These are phyloP conservation scores for Mycena rosella DNA, from an alignment of 768 basidiomycete genomes.

Conservation along the genomic window DNA sequence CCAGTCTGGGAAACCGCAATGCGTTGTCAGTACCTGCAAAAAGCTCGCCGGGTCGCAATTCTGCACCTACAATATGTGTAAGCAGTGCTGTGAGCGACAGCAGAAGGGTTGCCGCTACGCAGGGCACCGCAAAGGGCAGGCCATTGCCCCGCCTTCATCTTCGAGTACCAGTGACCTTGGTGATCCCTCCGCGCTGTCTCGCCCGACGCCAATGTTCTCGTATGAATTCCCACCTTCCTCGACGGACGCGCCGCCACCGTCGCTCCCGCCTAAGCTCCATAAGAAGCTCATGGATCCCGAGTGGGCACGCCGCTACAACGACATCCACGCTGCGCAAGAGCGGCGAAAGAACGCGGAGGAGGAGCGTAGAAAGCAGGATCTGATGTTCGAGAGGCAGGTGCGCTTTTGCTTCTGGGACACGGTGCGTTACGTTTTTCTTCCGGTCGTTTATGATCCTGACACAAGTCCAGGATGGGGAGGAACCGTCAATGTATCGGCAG, in stretches of 20 bases:
- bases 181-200: constrained; percentile 12
- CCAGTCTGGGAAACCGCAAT: not conserved
- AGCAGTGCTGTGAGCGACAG: constrained; percentile 13
- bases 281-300: constrained; percentile 6
- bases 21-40: not conserved
- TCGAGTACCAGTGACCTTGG: not conserved
- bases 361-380: constrained; percentile 5
- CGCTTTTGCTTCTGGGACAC: too few species aligned
- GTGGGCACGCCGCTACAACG: constrained; percentile 5
- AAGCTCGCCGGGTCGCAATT: not conserved
- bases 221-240: not conserved
- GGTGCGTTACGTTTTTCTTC: not conserved
- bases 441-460: too few species aligned
- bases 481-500: too few species aligned
- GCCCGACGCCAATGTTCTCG: constrained; percentile 7
- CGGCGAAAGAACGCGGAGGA: not conserved
- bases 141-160: not conserved
- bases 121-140: not conserved
- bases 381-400: too few species aligned
- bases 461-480: too few species aligned
- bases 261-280: constrained; percentile 5
- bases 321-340: not conserved
- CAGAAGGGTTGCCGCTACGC: constrained; percentile 3
- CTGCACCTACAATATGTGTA: constrained; percentile 9
- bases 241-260: not conserved